Percentiles rank a stretch among this genome's conserved stretches.
Conservation (phyloP, 495 filamentous ascomycete genomes). For the Beverwykella pulmonaria region DNA sequence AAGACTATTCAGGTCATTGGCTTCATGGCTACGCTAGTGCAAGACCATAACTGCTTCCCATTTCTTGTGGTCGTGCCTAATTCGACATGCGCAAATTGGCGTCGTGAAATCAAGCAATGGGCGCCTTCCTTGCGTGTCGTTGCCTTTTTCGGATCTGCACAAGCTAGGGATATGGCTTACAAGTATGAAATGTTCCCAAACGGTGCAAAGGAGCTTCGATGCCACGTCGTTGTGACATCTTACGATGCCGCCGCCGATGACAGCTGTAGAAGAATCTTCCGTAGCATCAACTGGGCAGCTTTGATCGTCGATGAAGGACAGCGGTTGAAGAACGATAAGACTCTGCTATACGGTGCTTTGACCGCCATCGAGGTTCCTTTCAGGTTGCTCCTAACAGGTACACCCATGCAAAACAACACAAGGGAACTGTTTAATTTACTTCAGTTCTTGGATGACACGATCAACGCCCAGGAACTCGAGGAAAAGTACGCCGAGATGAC, state of each 20-base stretch:
- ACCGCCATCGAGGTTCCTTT: slow-evolving; percentile 72
- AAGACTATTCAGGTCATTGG: slow-evolving; percentile 96
- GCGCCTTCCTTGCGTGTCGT: slow-evolving; percentile 82
- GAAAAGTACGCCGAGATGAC: slow-evolving; percentile 72
- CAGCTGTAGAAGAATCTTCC: slow-evolving; percentile 64
- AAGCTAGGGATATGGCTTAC: slow-evolving; percentile 68
- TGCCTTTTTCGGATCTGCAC: slow-evolving; percentile 78
- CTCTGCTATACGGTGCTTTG: slow-evolving; percentile 74
- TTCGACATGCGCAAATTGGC: slow-evolving; percentile 94
- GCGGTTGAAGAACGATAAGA: slow-evolving; percentile 90
- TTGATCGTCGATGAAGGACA: slow-evolving; percentile 96
- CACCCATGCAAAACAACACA: slow-evolving; percentile 93
- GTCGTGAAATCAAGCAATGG: slow-evolving; percentile 95
- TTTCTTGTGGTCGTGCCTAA: slow-evolving; percentile 94
- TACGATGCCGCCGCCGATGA: slow-evolving; percentile 82
- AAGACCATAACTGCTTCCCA: slow-evolving; percentile 82
- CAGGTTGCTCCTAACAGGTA: slow-evolving; percentile 80
- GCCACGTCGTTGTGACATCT: slow-evolving; percentile 91
- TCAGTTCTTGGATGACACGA: slow-evolving; percentile 78
- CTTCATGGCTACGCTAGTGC: slow-evolving; percentile 69
- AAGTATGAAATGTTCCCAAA: slow-evolving; percentile 82
- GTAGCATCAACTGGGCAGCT: slow-evolving; percentile 75
- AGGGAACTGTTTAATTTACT: slow-evolving; percentile 93
- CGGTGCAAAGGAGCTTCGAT: slow-evolving; percentile 63
- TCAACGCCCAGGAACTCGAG: slow-evolving; percentile 73